phyloP scores from a whole-genome alignment of 169 alveolate species.

The Babesia divergens region DNA sequence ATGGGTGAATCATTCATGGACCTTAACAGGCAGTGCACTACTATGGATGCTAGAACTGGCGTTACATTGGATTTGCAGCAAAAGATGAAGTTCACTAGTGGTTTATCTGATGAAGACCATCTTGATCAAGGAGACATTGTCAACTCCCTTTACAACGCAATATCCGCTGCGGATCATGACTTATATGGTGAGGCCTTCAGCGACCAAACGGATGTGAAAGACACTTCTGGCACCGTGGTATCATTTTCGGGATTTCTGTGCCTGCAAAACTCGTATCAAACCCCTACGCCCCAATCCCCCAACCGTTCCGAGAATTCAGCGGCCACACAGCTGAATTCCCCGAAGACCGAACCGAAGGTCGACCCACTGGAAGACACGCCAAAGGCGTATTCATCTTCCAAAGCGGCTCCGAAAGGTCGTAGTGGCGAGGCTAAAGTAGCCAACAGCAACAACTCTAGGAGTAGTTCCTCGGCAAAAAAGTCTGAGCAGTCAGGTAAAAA shows the following conservation, averaged over 20 bases:
- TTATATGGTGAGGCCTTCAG: neutral
- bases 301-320: neutral
- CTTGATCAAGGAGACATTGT: neutral
- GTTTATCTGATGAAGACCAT: neutral
- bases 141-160: neutral
- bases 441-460: neutral
- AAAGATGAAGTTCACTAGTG: slow-evolving; percentile 1
- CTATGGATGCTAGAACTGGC: slow-evolving; percentile 16
- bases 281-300: neutral
- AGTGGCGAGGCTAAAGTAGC: no score
- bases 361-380: neutral
- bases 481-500: neutral
- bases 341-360: neutral
- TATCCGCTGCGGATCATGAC: neutral
- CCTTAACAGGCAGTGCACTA: neutral
- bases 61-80: slow-evolving; percentile 26
- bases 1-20: slow-evolving; percentile 15
- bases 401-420: neutral
- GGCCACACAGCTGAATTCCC: neutral
- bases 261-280: neutral
- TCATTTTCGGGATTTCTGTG: slow-evolving; percentile 24
- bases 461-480: neutral
- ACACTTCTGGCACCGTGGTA: neutral
- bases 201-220: neutral
- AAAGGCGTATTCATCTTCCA: neutral